These are phyloP conservation scores for Mycena amicta DNA, from an alignment of 768 basidiomycete genomes.

Conservation along the genomic window DNA sequence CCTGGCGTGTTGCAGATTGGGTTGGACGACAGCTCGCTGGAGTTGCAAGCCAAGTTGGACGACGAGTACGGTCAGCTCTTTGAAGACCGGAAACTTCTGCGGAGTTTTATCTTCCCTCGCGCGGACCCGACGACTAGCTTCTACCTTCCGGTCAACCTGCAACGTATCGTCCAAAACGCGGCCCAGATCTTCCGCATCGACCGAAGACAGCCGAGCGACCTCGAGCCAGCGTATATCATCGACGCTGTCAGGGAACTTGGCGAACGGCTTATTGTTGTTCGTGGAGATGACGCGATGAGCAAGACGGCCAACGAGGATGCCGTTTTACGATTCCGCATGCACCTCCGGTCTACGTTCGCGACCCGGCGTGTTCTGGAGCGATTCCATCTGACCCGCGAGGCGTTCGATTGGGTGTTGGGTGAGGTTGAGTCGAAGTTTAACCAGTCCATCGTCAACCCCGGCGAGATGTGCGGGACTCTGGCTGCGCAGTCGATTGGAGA, in stretches of 20 bases:
- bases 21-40: conserved; percentile 76
- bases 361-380: conserved; percentile 85
- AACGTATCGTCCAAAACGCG: conserved; percentile 94
- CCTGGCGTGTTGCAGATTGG: conserved; percentile 70
- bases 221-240: conserved; percentile 86
- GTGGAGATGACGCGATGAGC: conserved; percentile 78
- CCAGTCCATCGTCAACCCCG: conserved; percentile 86
- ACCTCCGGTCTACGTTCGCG: conserved; percentile 87
- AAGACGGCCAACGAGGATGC: conserved; percentile 78
- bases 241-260: conserved; percentile 75
- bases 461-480: conserved; percentile 98
- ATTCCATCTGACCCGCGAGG: conserved; percentile 86
- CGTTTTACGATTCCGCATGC: conserved; percentile 91
- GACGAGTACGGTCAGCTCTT: conserved; percentile 63
- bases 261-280: conserved; percentile 82
- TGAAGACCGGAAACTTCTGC: conserved; percentile 77
- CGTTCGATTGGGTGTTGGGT: conserved; percentile 97
- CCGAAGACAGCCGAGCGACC: conserved; percentile 87
- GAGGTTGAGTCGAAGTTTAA: conserved; percentile 98
- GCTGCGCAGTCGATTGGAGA: conserved; percentile 99
- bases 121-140: conserved; percentile 71
- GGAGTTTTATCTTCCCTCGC: conserved; percentile 82
- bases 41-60: conserved; percentile 69
- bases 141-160: conserved; percentile 93
- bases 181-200: conserved; percentile 98